Evolutionary conservation across 2,329 filamentous ascomycete species (phyloP), one percentile per base, ranked within the genome.

Genomic region (Seiridium cupressi): DNA sequence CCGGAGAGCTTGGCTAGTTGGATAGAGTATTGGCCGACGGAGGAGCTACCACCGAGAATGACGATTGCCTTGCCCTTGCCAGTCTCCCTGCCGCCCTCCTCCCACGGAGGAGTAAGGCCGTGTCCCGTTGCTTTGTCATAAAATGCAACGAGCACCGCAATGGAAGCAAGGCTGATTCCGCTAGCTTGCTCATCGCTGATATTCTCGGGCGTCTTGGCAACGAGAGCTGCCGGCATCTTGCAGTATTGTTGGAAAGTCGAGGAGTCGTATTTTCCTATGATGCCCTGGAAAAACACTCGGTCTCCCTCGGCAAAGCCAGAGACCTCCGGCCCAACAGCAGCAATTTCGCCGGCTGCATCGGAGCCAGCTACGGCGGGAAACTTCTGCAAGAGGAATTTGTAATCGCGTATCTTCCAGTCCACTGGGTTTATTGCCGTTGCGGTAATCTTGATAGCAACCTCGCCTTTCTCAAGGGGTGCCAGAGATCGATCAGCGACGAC

Each of bases 201-300:
- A 13, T 35, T 66, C 6, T 49, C 55, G 2, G 75, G 74, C 0
- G 72, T 72, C 58, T 72, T 73, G 34, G 63, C 69, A 1, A 74
- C 65, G 1, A 76, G 66, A 6, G 64, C 66, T 0, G 70, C 71
- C 3, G 70, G 69, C 60, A 74, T 72, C 44, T 70, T 71, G 63
- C 69, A 68, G 60, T 75, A 77, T 57, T 76, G 70, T 62, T 77
- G 74, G 64, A 76, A 76, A 1, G 73, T 74, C 2, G 64, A 68
- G 1, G 64, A 63, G 49, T 73, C 63, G 35, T 68, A 67, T 31
- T 69, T 68, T 32, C 64, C 67, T 4, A 74, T 60, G 18, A 74
- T 72, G 3, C 73, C 73, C 53, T 73, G 69, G 64, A 76, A 76
- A 65, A 75, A 73, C 36, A 72, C 68, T 10, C 69, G 65, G 47